phyloP scores from a whole-genome alignment of 2,329 filamentous ascomycete genomes.

The Colletotrichum truncatum region DNA sequence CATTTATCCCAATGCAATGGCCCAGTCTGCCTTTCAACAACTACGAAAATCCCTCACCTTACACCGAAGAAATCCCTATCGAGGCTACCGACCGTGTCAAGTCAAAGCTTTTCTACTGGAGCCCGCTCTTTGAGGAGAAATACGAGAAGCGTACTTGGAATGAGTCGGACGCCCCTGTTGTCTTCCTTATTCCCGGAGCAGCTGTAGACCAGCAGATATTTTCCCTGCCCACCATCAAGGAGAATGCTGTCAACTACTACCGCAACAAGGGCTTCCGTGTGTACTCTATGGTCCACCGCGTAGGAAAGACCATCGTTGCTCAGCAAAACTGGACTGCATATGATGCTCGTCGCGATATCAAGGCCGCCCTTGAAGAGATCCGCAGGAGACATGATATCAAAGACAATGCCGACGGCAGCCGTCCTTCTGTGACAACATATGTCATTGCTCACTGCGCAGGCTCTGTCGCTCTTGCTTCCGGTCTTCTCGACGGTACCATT shows the following conservation, averaged over 20 bases:
- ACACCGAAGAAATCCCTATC: slow-evolving; percentile 53
- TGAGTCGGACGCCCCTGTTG: slow-evolving; percentile 48
- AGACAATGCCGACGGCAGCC: slow-evolving; percentile 28
- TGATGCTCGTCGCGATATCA: slow-evolving; percentile 67
- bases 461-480: slow-evolving; percentile 65
- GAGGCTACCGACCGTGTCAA: slow-evolving; percentile 60
- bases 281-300: slow-evolving; percentile 67
- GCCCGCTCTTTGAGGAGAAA: slow-evolving; percentile 49
- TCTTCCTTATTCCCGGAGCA: slow-evolving; percentile 71
- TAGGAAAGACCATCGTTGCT: slow-evolving; percentile 60
- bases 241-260: slow-evolving; percentile 71
- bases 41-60: slow-evolving; percentile 60
- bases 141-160: slow-evolving; percentile 33
- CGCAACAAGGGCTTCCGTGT: slow-evolving; percentile 67
- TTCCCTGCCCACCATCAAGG: slow-evolving; percentile 67
- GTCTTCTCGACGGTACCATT: slow-evolving; percentile 69
- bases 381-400: slow-evolving; percentile 44
- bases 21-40: slow-evolving; percentile 55
- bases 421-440: slow-evolving; percentile 53
- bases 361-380: slow-evolving; percentile 63
- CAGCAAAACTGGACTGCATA: slow-evolving; percentile 65
- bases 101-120: slow-evolving; percentile 65
- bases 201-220: slow-evolving; percentile 72
- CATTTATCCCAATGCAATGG: slow-evolving; percentile 64
- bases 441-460: slow-evolving; percentile 71